Percentiles rank a stretch among this genome's conserved stretches.
These are phyloP conservation scores for Podospora pseudoanserina DNA, from an alignment of 495 filamentous ascomycete genomes.

Conservation along the genomic window DNA sequence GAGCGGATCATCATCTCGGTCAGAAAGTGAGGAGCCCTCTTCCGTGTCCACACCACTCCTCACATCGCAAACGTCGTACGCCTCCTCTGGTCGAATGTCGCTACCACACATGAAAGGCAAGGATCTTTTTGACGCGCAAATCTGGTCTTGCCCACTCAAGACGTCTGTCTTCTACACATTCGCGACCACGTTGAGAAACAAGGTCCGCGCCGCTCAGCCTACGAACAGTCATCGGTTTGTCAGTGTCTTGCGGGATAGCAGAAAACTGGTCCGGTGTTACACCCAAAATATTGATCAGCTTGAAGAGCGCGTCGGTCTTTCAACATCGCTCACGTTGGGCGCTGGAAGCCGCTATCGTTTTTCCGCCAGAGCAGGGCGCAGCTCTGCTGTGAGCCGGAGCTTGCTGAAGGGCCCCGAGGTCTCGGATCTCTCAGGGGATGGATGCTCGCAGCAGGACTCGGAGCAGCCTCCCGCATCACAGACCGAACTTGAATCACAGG, in stretches of 20 bases:
- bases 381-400: conserved; percentile 6
- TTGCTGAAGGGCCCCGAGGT: conserved; percentile 20
- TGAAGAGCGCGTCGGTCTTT: conserved; percentile 61
- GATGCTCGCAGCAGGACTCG: conserved; percentile 20
- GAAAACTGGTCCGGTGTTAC: conserved; percentile 62
- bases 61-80: conserved; percentile 40
- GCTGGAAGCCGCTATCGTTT: conserved; percentile 53
- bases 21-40: conserved; percentile 38
- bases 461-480: not conserved
- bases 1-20: conserved; percentile 30
- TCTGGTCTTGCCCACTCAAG: conserved; percentile 60
- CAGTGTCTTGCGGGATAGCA: conserved; percentile 55
- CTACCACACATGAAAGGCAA: conserved; percentile 59
- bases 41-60: conserved; percentile 35
- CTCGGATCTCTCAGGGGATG: conserved; percentile 30
- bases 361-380: conserved; percentile 26
- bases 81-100: conserved; percentile 29
- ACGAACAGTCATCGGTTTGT: conserved; percentile 60
- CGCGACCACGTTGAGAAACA: conserved; percentile 57
- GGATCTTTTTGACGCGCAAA: conserved; percentile 62
- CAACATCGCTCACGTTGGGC: conserved; percentile 50
- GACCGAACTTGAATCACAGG: not conserved
- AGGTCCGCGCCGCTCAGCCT: conserved; percentile 53
- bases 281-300: conserved; percentile 72
- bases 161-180: conserved; percentile 67